These are phyloP conservation scores for Albatrellus ellisii DNA, from an alignment of 768 basidiomycete species.

Conservation along the genomic window DNA sequence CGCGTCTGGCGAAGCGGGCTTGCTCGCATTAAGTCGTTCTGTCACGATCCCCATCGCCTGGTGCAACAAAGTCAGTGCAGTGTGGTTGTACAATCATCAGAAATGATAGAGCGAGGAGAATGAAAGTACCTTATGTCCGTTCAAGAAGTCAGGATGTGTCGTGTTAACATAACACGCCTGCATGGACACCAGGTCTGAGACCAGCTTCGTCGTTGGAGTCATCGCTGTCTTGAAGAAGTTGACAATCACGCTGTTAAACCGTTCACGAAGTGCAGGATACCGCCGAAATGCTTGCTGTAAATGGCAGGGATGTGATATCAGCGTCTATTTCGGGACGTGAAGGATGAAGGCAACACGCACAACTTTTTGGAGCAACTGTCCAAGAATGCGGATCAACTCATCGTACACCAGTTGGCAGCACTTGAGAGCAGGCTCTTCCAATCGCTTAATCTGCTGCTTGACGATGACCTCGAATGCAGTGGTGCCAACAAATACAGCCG, in stretches of 20 bases:
- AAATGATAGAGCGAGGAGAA: not conserved
- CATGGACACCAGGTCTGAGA: conserved; percentile 92
- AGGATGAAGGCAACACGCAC: conserved; percentile 29
- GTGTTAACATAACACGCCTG: conserved; percentile 99
- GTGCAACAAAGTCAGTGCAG: conserved; percentile 1
- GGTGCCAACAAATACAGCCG: conserved; percentile 92
- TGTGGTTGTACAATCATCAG: too few species aligned
- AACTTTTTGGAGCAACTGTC: conserved; percentile 81
- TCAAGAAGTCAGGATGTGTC: conserved; percentile 97
- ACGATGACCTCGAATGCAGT: conserved; percentile 97
- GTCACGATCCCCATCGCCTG: conserved; percentile 83
- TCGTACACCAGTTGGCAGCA: conserved; percentile 96
- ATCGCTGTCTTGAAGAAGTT: conserved; percentile 94
- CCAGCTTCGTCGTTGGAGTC: conserved; percentile 90
- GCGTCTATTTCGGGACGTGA: not conserved
- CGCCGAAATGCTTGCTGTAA: conserved; percentile 87
- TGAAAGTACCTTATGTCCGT: conserved; percentile 66
- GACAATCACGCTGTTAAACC: conserved; percentile 92
- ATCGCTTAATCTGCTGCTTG: conserved; percentile 95
- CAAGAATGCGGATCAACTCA: conserved; percentile 91
- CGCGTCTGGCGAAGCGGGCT: conserved; percentile 59
- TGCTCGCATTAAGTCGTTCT: conserved; percentile 72
- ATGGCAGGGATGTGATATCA: not conserved
- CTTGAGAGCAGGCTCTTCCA: conserved; percentile 89
- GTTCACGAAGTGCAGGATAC: conserved; percentile 91